Evolutionary conservation across 139 green algal species (phyloP).

Genomic region (Spirogloea muscicola): DNA sequence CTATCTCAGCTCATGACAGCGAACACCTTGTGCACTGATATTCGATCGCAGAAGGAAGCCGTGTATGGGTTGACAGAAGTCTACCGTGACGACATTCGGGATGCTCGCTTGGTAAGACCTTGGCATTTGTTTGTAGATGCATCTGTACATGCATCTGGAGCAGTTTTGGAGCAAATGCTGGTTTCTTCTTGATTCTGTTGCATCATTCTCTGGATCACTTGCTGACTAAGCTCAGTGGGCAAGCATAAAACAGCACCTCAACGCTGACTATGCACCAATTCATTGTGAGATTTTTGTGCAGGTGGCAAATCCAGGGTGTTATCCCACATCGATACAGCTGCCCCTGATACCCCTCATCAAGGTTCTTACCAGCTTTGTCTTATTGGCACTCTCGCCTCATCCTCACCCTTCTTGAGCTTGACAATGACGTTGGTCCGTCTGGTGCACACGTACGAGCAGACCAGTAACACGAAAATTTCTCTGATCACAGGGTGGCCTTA

Average conservation of each 20-base stretch:
- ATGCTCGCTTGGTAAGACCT: constrained; percentile 68
- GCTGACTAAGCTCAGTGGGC: too few species aligned
- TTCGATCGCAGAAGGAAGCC: constrained; percentile 91
- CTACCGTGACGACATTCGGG: constrained; percentile 66
- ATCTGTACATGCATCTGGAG: too few species aligned
- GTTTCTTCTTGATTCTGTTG: too few species aligned
- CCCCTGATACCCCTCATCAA: constrained; percentile 76
- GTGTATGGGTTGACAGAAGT: constrained; percentile 96
- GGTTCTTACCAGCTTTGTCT: constrained; percentile 16
- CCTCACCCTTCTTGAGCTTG: neutral
- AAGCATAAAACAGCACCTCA: too few species aligned
- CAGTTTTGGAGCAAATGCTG: too few species aligned
- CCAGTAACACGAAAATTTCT: neutral
- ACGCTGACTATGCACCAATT: too few species aligned
- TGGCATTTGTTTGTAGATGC: too few species aligned
- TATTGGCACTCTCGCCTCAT: neutral
- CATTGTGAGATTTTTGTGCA: too few species aligned
- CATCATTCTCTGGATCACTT: too few species aligned
- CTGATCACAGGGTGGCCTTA: constrained; percentile 58
- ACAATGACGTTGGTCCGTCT: neutral
- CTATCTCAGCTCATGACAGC: too few species aligned
- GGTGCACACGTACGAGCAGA: neutral
- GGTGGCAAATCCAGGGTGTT: constrained; percentile 97
- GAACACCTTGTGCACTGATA: too few species aligned
- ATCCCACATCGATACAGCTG: constrained; percentile 85